Evolutionary conservation across 1,139 yeast species (phyloP).

Genomic region (Saccharomyces hybrid): DNA sequence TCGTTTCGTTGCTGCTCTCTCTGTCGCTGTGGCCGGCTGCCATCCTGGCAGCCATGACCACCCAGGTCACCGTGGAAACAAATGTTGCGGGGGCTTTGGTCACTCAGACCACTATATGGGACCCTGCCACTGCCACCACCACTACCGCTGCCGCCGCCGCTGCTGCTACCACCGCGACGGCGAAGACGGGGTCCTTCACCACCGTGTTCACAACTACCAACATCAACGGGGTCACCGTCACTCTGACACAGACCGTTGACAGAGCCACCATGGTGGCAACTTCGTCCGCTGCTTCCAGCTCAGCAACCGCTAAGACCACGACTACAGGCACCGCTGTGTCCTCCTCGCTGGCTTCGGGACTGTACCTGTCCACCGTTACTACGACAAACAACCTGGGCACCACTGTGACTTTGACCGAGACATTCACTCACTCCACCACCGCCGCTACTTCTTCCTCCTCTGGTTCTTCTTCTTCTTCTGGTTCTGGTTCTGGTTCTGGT

Average conservation of each 20-base stretch:
- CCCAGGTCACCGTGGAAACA: slow-evolving; percentile 28
- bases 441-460: neutral
- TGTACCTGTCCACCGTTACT: neutral
- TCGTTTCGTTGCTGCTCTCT: slow-evolving; percentile 2
- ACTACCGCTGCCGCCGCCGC: neutral
- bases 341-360: neutral
- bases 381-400: neutral
- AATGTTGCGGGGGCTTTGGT: slow-evolving; percentile 20
- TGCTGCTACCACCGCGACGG: slow-evolving; percentile 5
- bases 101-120: slow-evolving; percentile 17
- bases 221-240: slow-evolving; percentile 1
- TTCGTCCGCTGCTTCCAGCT: neutral
- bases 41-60: slow-evolving; percentile 13
- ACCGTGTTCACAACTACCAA: slow-evolving; percentile 4
- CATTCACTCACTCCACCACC: neutral
- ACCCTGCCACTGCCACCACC: slow-evolving; percentile 14
- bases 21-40: neutral
- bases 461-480: no score
- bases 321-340: neutral
- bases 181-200: slow-evolving; percentile 8
- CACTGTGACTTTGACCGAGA: neutral
- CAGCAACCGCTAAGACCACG: neutral
- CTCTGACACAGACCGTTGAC: neutral
- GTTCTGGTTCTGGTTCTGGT: neutral
- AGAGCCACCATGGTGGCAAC: neutral